phyloP scores from a whole-genome alignment of 768 basidiomycete genomes.

The Clitopilus hobsonii region DNA sequence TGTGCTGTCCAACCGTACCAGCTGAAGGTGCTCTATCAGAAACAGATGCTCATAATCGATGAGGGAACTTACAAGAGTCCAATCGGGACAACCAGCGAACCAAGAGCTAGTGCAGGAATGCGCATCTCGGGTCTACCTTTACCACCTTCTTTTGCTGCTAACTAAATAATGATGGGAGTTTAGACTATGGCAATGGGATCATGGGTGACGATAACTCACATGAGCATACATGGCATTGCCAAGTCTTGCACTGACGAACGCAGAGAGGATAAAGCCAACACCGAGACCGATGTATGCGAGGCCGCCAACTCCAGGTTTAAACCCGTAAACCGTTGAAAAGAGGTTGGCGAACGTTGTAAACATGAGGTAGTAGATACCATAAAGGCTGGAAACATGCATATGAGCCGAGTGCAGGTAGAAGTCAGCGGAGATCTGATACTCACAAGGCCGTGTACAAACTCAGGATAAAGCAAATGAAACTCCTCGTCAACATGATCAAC shows the following conservation, averaged over 20 bases:
- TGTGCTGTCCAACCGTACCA: slow-evolving; percentile 87
- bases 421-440: slow-evolving; percentile 22
- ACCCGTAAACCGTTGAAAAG: slow-evolving; percentile 48
- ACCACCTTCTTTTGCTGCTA: slow-evolving; percentile 51
- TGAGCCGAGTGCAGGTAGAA: background rate
- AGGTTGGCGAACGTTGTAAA: slow-evolving; percentile 59
- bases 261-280: slow-evolving; percentile 46
- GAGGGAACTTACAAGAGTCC: slow-evolving; percentile 55
- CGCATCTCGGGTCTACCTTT: slow-evolving; percentile 73
- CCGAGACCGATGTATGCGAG: slow-evolving; percentile 52
- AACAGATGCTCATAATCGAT: background rate
- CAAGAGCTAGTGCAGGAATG: slow-evolving; percentile 68
- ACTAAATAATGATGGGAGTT: no score
- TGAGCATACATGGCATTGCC: slow-evolving; percentile 43
- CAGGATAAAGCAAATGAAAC: slow-evolving; percentile 66
- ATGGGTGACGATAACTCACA: slow-evolving; percentile 36
- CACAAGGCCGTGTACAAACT: slow-evolving; percentile 72
- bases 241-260: slow-evolving; percentile 44
- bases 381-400: background rate
- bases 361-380: slow-evolving; percentile 67
- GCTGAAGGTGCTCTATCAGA: slow-evolving; percentile 16
- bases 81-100: slow-evolving; percentile 63
- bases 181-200: background rate
- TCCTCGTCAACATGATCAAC: slow-evolving; percentile 49
- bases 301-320: slow-evolving; percentile 48